Base-by-base conservation (phyloP, 352 stramenopile genomes). In the Phytophthora chlamydospora region DNA sequence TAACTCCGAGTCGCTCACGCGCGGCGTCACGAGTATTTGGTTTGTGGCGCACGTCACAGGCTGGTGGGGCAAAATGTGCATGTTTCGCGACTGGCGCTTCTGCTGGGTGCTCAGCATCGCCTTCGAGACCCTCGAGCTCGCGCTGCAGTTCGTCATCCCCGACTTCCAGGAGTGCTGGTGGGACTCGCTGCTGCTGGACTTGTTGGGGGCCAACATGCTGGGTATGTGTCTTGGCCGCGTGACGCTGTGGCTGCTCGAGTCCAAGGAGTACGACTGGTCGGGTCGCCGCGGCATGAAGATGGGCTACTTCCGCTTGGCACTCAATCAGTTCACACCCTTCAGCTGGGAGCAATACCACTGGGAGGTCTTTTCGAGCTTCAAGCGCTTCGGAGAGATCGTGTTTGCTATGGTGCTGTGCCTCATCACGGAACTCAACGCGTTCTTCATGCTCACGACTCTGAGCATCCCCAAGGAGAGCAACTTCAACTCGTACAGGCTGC, bases 161-260 rank as follows among this genome's bases (percentile, higher is more conserved):
- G 91, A 98, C 63, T 98, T 98, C 61, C 87, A 97, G 59, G 93
- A 98, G 71, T 98, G 93, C 71, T 98, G 91, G 90, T 98, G 93
- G 93, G 93, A 98, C 62, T 97, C 91, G 38, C 57, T 98, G 19
- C 79, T 98, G 34, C 78, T 97, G 62, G 93, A 98, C 66, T 61
- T 97, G 17, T 75, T 98, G 24, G 93, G 93, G 8, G 95, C 92
- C 8, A 98, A 98, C 66, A 70, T 98, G 46, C 52, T 97, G 12
- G 93, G 93, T 32, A 97, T 97, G 89, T 78, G 75, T 27, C 68
- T 92, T 0, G 87, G 87, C 19, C 80, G 81, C 42, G 49, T 90
- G 39, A 94, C 85, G 55, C 73, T 94, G 21, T 79, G 79, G 65
- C 70, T 87, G 51, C 77, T 97, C 36, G 80, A 94, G 55, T 93